Conservation (phyloP, 257 asterid genomes). For the Nicotiana knightiana region DNA sequence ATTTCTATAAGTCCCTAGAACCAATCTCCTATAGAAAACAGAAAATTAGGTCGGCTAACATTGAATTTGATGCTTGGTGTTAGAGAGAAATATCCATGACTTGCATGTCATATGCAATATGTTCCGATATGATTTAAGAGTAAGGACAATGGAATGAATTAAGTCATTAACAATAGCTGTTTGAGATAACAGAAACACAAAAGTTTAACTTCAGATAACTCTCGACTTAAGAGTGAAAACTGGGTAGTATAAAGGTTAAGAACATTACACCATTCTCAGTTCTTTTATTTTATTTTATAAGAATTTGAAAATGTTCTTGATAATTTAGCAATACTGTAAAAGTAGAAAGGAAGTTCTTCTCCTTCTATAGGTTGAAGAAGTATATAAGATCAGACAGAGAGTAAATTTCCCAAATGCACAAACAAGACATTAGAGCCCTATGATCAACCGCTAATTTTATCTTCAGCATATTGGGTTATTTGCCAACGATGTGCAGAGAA, state of each 20-base stretch:
- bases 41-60: neutral
- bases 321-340: too few species aligned
- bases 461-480: neutral
- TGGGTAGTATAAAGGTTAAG: neutral
- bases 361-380: too few species aligned
- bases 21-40: neutral
- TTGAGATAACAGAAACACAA: neutral
- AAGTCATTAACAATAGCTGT: neutral
- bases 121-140: neutral
- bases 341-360: too few species aligned
- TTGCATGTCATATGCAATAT: neutral
- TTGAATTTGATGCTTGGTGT: neutral
- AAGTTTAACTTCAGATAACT: neutral
- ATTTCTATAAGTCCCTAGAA: neutral
- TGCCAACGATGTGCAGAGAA: neutral
- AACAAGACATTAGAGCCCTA: neutral
- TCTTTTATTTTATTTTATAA: neutral
- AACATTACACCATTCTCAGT: neutral
- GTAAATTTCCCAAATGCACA: neutral
- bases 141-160: neutral
- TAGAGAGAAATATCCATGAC: neutral
- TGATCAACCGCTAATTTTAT: neutral
- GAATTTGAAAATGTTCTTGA: too few species aligned
- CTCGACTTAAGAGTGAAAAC: neutral
- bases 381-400: too few species aligned